A percentile compares a stretch with the other conserved stretches of the same genome.
Conservation (phyloP, 2,329 filamentous ascomycete species). For the Rhynchosporium secalis region DNA sequence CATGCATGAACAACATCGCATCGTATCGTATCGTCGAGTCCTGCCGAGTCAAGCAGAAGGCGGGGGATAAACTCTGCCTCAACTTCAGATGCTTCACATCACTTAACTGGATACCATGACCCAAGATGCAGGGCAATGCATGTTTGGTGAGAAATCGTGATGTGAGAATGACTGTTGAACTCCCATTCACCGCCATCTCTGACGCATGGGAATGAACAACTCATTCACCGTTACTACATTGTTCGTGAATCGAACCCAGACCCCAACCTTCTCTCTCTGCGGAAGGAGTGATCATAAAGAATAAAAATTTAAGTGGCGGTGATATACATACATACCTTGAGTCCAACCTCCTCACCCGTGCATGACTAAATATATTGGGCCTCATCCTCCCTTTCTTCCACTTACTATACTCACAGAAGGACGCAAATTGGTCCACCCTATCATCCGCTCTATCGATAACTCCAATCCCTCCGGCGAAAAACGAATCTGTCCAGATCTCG, state of each 20-base stretch:
- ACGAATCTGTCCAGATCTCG: background rate
- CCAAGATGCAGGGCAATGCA: conserved; percentile 16
- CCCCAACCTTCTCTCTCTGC: conserved; percentile 11
- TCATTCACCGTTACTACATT: conserved; percentile 6
- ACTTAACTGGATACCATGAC: conserved; percentile 7
- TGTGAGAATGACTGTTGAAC: conserved; percentile 18
- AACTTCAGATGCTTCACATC: conserved; percentile 12
- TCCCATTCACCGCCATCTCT: conserved; percentile 19
- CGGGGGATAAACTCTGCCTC: conserved; percentile 5
- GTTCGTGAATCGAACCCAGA: background rate
- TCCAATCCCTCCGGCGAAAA: background rate
- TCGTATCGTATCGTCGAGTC: background rate
- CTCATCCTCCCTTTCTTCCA: background rate
- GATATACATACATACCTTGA: conserved; percentile 22
- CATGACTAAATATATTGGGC: conserved; percentile 29
- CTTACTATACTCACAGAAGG: background rate
- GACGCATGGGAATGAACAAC: conserved; percentile 20
- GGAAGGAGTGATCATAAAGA: background rate
- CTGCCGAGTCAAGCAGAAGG: conserved; percentile 8
- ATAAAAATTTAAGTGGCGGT: conserved; percentile 21
- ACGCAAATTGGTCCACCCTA: conserved; percentile 6
- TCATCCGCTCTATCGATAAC: background rate
- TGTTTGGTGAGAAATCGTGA: conserved; percentile 15
- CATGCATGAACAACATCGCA: conserved; percentile 5
- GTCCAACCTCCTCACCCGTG: conserved; percentile 27